Evolutionary conservation across 1,139 yeast species (phyloP), one percentile per base, ranked within the genome.

Genomic region (Meyerozyma elateridarum): DNA sequence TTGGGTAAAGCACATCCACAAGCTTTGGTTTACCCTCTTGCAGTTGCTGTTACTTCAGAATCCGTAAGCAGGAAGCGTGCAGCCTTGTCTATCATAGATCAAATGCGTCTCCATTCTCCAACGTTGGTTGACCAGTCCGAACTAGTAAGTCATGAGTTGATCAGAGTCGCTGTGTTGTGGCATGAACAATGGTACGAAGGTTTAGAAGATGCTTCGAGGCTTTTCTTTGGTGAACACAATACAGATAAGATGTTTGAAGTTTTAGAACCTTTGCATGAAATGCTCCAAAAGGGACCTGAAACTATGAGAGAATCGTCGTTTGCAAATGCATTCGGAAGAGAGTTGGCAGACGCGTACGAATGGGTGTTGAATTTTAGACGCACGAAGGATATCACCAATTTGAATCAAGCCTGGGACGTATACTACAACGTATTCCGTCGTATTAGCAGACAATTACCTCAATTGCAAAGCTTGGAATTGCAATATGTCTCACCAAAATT

Each of bases 121-220:
- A 61, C 64, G 1, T 64, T 93, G 41, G 96, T 93, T 15, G 89
- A 84, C 41, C 97, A 93, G 52, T 89, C 97, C 0, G 96, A 88
- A 46, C 58, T 89, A 38, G 96, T 91, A n/a, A 84, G 95, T 61
- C 80, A 79, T 44, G 98, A 93, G 50, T 73, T 93, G 39, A 89
- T 93, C 42, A 67, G 98, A 44, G 95, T 88, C 11, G 96, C 97
- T 1, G 96, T 91, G 2, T 63, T 91, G 41, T 89, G 98, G 97
- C 95, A 88, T 48, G 99, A 93, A 51, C 84, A 84, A 54, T 93
- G 99, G 98, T 89, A 89, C 48, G 98, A 89, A 59, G 97, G 95
- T 2, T 65, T 93, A 25, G 99, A 93, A 53, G 96, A 91, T 61
- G 98, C 98, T 1, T 88, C 96, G 4, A 70, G 96, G 38, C 73